A percentile compares a stretch with the other conserved stretches of the same genome.
Conservation (phyloP, 169 alveolate genomes). For the Plasmodium billcollinsi region DNA sequence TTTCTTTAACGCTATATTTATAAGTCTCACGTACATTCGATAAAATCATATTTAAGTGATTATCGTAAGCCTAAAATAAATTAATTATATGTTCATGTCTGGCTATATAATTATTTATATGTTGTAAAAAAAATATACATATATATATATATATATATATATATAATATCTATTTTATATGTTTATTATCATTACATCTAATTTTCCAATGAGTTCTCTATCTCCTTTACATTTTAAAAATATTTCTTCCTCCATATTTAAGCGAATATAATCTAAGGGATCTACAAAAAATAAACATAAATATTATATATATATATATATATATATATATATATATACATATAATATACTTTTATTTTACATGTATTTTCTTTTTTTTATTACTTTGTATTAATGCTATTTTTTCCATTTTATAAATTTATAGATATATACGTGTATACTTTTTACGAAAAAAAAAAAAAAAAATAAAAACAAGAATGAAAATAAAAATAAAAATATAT, state of each 20-base stretch:
- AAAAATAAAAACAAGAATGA: background rate
- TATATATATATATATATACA: background rate
- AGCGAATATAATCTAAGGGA: constrained; percentile 92
- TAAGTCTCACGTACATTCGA: constrained; percentile 92
- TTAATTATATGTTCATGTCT: background rate
- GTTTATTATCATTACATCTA: constrained; percentile 81
- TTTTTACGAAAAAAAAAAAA: constrained; percentile 4
- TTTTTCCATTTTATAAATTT: constrained; percentile 18
- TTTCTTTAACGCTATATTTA: constrained; percentile 30
- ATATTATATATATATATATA: background rate
- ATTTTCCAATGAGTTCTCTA: constrained; percentile 91
- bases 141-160: background rate
- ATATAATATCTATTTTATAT: background rate
- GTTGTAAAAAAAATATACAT: background rate
- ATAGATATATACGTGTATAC: background rate
- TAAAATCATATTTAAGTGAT: constrained; percentile 93
- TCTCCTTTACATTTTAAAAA: constrained; percentile 92
- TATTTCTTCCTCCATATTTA: constrained; percentile 91
- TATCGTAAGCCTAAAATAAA: constrained; percentile 90
- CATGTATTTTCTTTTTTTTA: background rate
- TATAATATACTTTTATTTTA: no score
- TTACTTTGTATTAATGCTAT: constrained; percentile 61
- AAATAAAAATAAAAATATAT: background rate
- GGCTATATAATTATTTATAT: no score
- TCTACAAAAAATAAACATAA: constrained; percentile 75